Percentiles rank a stretch among this genome's conserved stretches.
Conservation (phyloP, 2,329 filamentous ascomycete genomes). For the Cyphellophora attinorum region DNA sequence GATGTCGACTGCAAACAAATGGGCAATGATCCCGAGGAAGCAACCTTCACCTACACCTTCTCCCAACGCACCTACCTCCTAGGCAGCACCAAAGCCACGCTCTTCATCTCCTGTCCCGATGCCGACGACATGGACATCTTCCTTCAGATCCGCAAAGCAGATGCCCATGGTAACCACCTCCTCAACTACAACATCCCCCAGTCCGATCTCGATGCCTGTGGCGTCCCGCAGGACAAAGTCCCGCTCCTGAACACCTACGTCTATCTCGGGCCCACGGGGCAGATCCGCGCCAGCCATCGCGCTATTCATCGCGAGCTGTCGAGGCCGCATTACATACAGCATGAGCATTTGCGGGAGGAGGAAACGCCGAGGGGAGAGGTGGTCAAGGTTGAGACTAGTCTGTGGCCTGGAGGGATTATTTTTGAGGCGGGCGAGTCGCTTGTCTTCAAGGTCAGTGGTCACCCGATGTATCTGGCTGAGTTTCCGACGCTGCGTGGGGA, state of each 20-base stretch:
- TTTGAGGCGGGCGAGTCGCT: conserved; percentile 41
- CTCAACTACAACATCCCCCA: conserved; percentile 35
- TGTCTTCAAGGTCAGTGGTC: too few relatives aligned
- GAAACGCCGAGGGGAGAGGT: conserved; percentile 32
- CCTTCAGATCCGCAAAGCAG: conserved; percentile 35
- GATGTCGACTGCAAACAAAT: too few relatives aligned
- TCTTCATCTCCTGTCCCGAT: conserved; percentile 36
- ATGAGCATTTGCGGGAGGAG: conserved; percentile 31
- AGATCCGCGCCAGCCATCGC: conserved; percentile 36
- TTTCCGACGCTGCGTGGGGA: too few relatives aligned
- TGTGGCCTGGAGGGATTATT: conserved; percentile 38
- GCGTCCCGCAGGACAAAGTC: conserved; percentile 33
- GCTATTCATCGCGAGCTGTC: conserved; percentile 26
- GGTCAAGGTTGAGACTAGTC: conserved; percentile 38
- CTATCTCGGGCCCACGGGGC: conserved; percentile 33
- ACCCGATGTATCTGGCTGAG: too few relatives aligned
- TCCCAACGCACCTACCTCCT: conserved; percentile 26
- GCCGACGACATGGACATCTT: conserved; percentile 37
- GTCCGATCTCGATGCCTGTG: conserved; percentile 12
- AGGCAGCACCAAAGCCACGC: conserved; percentile 36
- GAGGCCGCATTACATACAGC: conserved; percentile 26
- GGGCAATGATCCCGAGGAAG: conserved; percentile 6
- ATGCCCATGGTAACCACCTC: conserved; percentile 31
- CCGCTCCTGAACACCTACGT: conserved; percentile 32
- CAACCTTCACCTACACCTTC: conserved; percentile 36